A percentile compares a stretch with the other conserved stretches of the same genome.
These are phyloP conservation scores for Aaosphaeria arxii DNA, from an alignment of 2,329 filamentous ascomycete species.

Conservation along the genomic window DNA sequence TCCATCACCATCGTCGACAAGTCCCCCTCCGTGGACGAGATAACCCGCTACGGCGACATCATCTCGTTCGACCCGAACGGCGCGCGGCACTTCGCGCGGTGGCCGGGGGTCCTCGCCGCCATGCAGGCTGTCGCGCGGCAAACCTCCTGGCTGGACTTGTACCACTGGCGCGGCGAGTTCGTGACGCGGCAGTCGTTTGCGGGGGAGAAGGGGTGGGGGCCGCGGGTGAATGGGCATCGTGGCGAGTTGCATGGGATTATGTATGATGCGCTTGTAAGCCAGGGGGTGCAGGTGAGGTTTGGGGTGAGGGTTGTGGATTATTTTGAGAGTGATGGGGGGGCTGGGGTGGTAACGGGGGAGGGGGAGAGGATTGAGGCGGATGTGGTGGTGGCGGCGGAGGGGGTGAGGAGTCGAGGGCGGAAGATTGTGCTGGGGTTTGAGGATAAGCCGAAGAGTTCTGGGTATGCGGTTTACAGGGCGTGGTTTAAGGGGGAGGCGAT, in stretches of 20 bases:
- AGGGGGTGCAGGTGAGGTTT: conserved; percentile 55
- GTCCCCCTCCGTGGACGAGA: conserved; percentile 46
- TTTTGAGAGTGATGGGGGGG: conserved; percentile 51
- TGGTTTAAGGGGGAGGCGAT: conserved; percentile 35
- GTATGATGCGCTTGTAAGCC: conserved; percentile 53
- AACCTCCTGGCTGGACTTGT: conserved; percentile 57
- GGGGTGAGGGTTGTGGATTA: conserved; percentile 52
- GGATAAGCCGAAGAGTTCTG: conserved; percentile 51
- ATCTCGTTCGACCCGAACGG: conserved; percentile 62
- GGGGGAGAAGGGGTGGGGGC: conserved; percentile 40
- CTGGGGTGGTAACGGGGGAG: conserved; percentile 49
- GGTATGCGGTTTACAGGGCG: conserved; percentile 53
- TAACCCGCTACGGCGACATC: conserved; percentile 60
- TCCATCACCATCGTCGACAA: conserved; percentile 55
- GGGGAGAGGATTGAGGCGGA: conserved; percentile 47
- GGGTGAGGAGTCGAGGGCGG: conserved; percentile 51
- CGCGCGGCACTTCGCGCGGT: conserved; percentile 56
- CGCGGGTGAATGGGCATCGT: conserved; percentile 59
- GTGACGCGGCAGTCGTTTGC: conserved; percentile 53
- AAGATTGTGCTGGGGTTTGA: conserved; percentile 53
- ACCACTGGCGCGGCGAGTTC: conserved; percentile 61
- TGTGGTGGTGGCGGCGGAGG: conserved; percentile 52
- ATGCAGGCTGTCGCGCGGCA: conserved; percentile 52
- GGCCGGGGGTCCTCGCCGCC: conserved; percentile 45
- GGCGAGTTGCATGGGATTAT: conserved; percentile 59